A percentile compares a stretch with the other conserved stretches of the same genome.
These are phyloP conservation scores for Colletotrichum siamense DNA, from an alignment of 2,329 filamentous ascomycete genomes.

Conservation along the genomic window DNA sequence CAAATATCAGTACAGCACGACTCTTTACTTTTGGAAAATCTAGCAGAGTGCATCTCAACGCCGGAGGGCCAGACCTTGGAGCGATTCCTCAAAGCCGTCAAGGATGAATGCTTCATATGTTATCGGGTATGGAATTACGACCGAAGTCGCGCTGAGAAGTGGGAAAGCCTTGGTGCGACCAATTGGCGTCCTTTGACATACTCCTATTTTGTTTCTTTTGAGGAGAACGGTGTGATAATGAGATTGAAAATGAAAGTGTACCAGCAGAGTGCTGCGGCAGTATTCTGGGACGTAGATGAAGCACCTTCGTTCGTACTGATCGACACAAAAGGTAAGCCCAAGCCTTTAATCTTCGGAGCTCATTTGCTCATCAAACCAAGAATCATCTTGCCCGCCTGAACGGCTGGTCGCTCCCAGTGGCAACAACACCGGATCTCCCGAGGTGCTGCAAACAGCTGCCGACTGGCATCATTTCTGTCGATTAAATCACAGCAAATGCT, in stretches of 20 bases:
- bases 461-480: neutral
- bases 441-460: neutral
- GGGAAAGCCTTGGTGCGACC: neutral
- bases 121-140: neutral
- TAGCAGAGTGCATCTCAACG: neutral
- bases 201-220: too few relatives aligned
- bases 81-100: neutral
- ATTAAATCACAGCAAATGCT: neutral
- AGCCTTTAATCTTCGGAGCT: neutral
- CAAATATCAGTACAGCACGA: neutral
- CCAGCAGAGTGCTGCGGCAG: neutral
- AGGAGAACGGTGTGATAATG: fast-evolving
- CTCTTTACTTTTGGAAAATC: neutral
- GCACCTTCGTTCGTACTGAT: fast-evolving
- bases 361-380: neutral
- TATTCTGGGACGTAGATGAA: fast-evolving
- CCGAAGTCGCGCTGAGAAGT: neutral
- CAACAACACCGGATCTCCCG: neutral
- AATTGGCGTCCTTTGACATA: neutral
- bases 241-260: fast-evolving
- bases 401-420: neutral
- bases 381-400: fast-evolving
- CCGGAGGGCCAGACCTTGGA: neutral
- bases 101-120: neutral
- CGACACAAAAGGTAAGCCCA: neutral